Base-by-base conservation (phyloP, 148 eudicot species). In the Persicaria tinctoria region DNA sequence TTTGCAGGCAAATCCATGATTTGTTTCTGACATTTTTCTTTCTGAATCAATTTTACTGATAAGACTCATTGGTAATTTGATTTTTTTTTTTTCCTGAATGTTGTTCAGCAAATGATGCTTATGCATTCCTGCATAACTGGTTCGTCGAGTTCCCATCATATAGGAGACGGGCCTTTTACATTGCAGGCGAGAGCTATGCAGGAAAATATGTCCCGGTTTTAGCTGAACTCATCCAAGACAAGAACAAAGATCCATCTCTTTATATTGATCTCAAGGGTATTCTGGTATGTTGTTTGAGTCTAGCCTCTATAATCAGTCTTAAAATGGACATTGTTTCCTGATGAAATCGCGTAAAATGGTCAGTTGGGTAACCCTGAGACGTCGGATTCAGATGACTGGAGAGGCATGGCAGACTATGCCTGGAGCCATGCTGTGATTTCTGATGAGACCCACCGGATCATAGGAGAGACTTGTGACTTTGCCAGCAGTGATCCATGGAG, bases 361-460 rank as follows among this genome's bases (percentile, higher is more conserved):
- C 82, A 93, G 98, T 79, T 91, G 81, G 98, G 98, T n/a, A 93
- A 93, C 84, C 98, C 97, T 1, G 98, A 93, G 81, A 93, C 93
- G n/a, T 78, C 85, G 14, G 95, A 93, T 51, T 81, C 95, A n/a
- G 91, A 93, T 79, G 98, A 93, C 75, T 89, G 90, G 98, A 93
- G 86, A 82, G 98, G 98, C 46, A 55, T 91, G 47, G 94, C 86
- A 68, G 98, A 93, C 79, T 93, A 91, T 63, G 98, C 98, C 5
- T 93, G 98, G 98, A 93, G 97, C 80, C 98, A 93, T 55, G 98
- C 98, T 17, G 87, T 93, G 5, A 80, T 93, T 51, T 93, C 98
- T 0, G 98, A 93, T 76, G 95, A 93, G 82, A 93, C 98, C 41
- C 41, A 93, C 74, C 78, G 79, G 46, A 81, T 85, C 48, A 87